Conservation (phyloP, 139 green algal species). For the Picochlorum sp. region DNA sequence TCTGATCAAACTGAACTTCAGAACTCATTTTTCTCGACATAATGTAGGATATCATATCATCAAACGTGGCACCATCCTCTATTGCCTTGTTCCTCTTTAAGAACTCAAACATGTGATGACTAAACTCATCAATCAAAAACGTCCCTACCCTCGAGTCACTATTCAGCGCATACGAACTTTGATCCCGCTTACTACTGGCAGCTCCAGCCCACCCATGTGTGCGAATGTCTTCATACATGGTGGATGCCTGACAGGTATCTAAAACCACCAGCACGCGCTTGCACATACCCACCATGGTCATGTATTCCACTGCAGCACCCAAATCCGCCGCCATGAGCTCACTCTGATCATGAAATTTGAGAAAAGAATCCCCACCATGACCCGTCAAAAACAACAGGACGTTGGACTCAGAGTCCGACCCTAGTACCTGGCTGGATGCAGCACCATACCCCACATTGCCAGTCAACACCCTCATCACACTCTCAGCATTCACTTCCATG, state of each 20-base stretch:
- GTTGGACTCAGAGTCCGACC: conserved; percentile 60
- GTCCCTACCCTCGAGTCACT: conserved; percentile 10
- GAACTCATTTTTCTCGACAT: background rate
- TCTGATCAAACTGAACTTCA: background rate
- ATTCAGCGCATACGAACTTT: conserved; percentile 29
- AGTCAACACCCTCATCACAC: conserved; percentile 77
- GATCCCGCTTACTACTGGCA: conserved; percentile 41
- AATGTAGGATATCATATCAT: background rate
- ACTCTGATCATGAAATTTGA: conserved; percentile 88
- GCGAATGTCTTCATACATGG: conserved; percentile 50
- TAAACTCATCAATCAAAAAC: conserved; percentile 26
- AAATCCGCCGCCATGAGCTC: conserved; percentile 60
- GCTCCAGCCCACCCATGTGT: conserved; percentile 45
- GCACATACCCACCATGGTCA: conserved; percentile 52
- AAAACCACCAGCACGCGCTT: conserved; percentile 79
- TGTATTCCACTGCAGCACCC: conserved; percentile 38
- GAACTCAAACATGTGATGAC: conserved; percentile 3
- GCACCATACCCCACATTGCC: conserved; percentile 21
- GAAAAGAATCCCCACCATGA: conserved; percentile 86
- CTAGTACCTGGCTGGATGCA: conserved; percentile 58
- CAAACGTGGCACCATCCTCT: background rate
- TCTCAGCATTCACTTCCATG: conserved; percentile 80
- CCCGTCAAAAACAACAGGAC: conserved; percentile 83
- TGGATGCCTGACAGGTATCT: conserved; percentile 87
- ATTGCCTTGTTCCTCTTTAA: background rate